Evolutionary conservation across 108 stramenopile genomes (phyloP).

Genomic region (Bacterosira constricta): DNA sequence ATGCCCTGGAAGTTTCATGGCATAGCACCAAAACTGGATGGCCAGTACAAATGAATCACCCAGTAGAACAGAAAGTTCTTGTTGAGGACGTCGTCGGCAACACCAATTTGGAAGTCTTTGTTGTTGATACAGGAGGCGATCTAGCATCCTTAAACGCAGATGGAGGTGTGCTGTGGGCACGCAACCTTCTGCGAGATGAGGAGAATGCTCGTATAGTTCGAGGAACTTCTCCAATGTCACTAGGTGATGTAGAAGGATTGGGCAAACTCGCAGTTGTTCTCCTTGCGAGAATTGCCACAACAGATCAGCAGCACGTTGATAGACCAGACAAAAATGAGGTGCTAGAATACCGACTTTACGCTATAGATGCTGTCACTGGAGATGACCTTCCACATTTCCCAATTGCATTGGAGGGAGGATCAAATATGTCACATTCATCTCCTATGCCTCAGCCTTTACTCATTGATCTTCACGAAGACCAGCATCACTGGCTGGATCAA

Average conservation of each 20-base stretch:
- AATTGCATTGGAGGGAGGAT: conserved; percentile 50
- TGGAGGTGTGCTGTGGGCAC: conserved; percentile 75
- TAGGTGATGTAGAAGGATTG: conserved; percentile 81
- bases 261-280: conserved; percentile 71
- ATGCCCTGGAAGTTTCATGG: conserved; percentile 61
- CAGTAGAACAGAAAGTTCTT: conserved; percentile 70
- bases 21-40: conserved; percentile 53
- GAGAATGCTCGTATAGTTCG: conserved; percentile 42
- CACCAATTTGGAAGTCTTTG: conserved; percentile 79
- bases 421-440: conserved; percentile 35
- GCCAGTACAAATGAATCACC: conserved; percentile 70
- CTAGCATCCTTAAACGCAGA: conserved; percentile 62
- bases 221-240: conserved; percentile 66
- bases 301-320: conserved; percentile 21
- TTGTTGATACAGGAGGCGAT: conserved; percentile 78
- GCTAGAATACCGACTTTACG: conserved; percentile 59
- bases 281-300: conserved; percentile 40
- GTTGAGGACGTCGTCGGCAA: conserved; percentile 83
- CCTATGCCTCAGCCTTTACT: conserved; percentile 63
- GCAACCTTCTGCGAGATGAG: conserved; percentile 55
- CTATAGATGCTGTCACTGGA: conserved; percentile 67
- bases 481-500: conserved; percentile 58
- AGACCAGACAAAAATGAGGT: conserved; percentile 39
- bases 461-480: conserved; percentile 75
- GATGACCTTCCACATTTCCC: conserved; percentile 67